Conservation (phyloP, 805 yeast species). For the Metschnikowia baotianmanensis region DNA sequence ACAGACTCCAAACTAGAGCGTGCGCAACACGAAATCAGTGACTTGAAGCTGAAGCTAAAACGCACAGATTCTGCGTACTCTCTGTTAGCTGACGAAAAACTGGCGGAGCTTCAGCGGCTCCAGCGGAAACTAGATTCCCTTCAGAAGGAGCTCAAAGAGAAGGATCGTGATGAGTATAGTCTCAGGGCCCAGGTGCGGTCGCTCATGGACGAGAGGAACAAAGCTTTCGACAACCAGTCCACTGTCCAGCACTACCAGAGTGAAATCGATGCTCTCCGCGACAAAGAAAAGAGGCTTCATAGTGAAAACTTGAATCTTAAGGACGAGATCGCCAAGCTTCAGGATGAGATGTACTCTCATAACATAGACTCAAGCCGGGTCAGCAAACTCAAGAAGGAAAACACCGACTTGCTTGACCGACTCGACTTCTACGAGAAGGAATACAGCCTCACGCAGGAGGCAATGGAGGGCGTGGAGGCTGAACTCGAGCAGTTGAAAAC, state of each 20-base stretch:
- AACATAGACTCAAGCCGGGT: conserved; percentile 16
- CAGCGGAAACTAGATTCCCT: conserved; percentile 19
- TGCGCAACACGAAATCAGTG: conserved; percentile 9
- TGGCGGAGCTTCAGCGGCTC: conserved; percentile 15
- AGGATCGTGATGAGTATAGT: conserved; percentile 23
- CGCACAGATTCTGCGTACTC: conserved; percentile 9
- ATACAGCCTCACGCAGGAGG: conserved; percentile 25
- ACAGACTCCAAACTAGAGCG: conserved; percentile 7
- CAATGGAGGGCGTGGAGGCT: conserved; percentile 23
- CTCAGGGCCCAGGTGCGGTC: conserved; percentile 25
- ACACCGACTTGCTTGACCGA: conserved; percentile 25
- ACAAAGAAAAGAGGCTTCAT: conserved; percentile 19
- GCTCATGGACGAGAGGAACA: conserved; percentile 19
- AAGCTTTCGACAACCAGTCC: conserved; percentile 15
- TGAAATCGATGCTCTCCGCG: conserved; percentile 24
- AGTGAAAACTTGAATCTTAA: conserved; percentile 23
- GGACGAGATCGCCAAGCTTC: conserved; percentile 28
- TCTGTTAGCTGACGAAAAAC: conserved; percentile 9
- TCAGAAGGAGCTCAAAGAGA: conserved; percentile 22
- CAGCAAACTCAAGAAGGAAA: conserved; percentile 16
- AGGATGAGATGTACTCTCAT: conserved; percentile 22
- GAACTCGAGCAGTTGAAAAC: conserved; percentile 24
- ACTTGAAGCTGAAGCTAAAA: conserved; percentile 8
- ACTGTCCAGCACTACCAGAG: conserved; percentile 21
- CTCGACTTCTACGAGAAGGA: conserved; percentile 29